Evolutionary conservation across 768 basidiomycete genomes (phyloP), one percentile per base, ranked within the genome.

Genomic region (Favolaschia claudopus): DNA sequence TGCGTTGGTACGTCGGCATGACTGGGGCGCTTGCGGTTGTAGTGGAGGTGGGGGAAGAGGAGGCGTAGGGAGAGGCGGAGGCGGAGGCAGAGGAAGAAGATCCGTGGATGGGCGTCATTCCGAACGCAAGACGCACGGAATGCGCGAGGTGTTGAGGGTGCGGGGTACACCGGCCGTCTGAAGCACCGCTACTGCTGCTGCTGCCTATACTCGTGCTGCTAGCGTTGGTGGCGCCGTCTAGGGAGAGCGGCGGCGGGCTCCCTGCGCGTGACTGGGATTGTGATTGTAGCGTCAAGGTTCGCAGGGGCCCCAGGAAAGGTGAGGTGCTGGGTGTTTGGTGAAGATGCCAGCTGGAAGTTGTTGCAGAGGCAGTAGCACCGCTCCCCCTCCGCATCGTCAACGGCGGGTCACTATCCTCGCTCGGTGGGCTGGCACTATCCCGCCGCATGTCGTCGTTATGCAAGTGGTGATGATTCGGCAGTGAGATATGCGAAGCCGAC

Each of bases 61-160:
- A 40, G 47, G 70, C 62, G 27, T 62, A 67, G 7, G 63, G 58
- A 19, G 46, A 48, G 52, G 53, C 7, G 31, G 44, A 34, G 62
- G 69, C 15, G n/a, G 33, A 12, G 9, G 40, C n/a, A 14, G 33
- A 33, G 25, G 44, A 25, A 58, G 47, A n/a, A n/a, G n/a, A n/a
- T n/a, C n/a, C 38, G 49, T 83, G 82, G 34, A 94, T 93, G 0
- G 92, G 93, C 7, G 94, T 95, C 92, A 95, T 96, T 4, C 91
- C 93, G 63, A 97, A 97, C 44, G 94, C 95, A 29, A 89, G 80
- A 34, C 92, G 87, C 22, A 96, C 89, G 1, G 89, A 92, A 68
- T 93, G 91, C 5, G 91, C 92, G 33, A 96, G 83, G 68, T 91
- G 87, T 58, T 85, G 82, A 57, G 87, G 84, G 34, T 76, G 77